Percentiles rank a stretch among this genome's conserved stretches.
Evolutionary conservation across 805 yeast genomes (phyloP).

Genomic region (Clavispora vitiphila): DNA sequence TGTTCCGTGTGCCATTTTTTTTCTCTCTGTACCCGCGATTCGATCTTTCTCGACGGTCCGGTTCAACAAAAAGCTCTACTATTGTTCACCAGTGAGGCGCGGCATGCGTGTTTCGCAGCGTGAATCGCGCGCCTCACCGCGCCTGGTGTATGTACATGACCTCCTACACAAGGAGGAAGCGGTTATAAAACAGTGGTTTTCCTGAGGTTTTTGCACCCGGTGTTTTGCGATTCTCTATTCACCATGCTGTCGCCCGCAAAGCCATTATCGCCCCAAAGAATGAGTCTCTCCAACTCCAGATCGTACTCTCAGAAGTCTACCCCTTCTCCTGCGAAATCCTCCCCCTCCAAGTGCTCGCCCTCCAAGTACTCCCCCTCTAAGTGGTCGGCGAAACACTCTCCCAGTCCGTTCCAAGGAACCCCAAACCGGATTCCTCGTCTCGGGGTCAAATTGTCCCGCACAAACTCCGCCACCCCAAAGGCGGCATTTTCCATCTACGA

Average conservation of each 20-base stretch:
- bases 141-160: conserved; percentile 1
- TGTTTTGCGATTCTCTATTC: background rate
- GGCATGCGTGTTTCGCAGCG: background rate
- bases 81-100: background rate
- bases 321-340: conserved; percentile 12
- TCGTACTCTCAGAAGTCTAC: conserved; percentile 3
- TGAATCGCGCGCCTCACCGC: background rate
- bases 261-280: conserved; percentile 14
- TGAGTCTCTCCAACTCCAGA: conserved; percentile 13
- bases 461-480: conserved; percentile 4
- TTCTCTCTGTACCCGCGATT: too few species aligned
- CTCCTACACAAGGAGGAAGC: background rate
- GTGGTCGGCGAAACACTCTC: conserved; percentile 6
- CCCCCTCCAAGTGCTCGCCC: conserved; percentile 9
- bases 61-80: too few species aligned
- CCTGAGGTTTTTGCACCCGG: background rate
- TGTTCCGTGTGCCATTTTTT: too few species aligned
- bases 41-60: background rate
- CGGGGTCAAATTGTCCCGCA: conserved; percentile 8
- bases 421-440: conserved; percentile 1
- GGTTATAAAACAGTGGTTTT: background rate
- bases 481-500: conserved; percentile 13
- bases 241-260: conserved; percentile 2
- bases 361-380: conserved; percentile 9
- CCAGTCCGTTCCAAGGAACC: conserved; percentile 6